Conservation (phyloP, 164 flowering plant species). For the Chimonanthus praecox region DNA sequence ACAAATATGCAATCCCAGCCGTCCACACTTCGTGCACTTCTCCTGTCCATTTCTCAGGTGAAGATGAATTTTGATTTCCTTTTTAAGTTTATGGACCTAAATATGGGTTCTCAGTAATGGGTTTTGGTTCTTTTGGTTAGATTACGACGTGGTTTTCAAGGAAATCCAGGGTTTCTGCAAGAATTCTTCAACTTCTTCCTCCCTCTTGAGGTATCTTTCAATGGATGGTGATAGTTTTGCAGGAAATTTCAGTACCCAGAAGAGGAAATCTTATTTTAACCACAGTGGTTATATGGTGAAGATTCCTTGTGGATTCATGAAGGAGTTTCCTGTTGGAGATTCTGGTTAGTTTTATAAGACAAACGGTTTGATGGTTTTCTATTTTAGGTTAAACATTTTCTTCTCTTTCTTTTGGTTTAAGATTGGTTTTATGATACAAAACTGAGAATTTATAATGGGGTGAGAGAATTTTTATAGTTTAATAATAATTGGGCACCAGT, state of each 20-base stretch:
- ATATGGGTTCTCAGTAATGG: slow-evolving; percentile 10
- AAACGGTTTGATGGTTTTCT: too few relatives aligned
- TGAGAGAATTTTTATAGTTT: too few relatives aligned
- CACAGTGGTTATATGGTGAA: slow-evolving; percentile 24
- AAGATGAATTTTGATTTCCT: neutral
- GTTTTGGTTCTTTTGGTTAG: slow-evolving; percentile 28
- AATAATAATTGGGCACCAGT: too few relatives aligned
- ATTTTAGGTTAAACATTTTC: too few relatives aligned
- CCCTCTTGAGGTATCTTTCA: slow-evolving; percentile 38
- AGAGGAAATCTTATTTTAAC: slow-evolving; percentile 55
- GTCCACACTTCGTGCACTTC: slow-evolving; percentile 65
- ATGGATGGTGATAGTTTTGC: slow-evolving; percentile 41
- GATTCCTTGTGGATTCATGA: slow-evolving; percentile 85
- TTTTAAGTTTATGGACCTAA: neutral
- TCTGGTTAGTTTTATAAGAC: slow-evolving; percentile 36
- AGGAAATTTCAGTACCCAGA: slow-evolving; percentile 57
- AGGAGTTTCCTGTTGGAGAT: slow-evolving; percentile 48
- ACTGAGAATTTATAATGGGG: too few relatives aligned
- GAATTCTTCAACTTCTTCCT: slow-evolving; percentile 27
- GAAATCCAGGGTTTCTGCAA: slow-evolving; percentile 40
- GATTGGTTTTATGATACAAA: too few relatives aligned
- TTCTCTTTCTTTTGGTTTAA: too few relatives aligned
- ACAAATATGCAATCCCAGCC: slow-evolving; percentile 76
- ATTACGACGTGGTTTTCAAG: slow-evolving; percentile 54
- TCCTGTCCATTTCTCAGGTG: slow-evolving; percentile 78